Conservation (phyloP, 495 filamentous ascomycete species). For the Lasiosphaeria ovina region DNA sequence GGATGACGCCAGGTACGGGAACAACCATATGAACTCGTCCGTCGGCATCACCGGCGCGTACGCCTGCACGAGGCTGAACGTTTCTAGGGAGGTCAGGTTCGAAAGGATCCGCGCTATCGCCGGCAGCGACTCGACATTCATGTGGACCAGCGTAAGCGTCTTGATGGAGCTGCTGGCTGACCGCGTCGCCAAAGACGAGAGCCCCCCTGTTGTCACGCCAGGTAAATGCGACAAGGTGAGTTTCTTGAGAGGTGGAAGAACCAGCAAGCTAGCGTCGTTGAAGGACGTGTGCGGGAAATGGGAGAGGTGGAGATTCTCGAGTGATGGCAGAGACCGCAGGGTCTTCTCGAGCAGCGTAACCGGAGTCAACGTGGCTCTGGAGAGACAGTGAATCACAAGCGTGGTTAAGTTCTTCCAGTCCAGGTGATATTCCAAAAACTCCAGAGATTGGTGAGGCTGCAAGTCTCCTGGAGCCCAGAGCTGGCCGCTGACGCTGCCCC, state of each 20-base stretch:
- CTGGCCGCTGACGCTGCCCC: conserved; percentile 5
- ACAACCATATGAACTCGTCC: conserved; percentile 60
- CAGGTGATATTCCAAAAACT: conserved; percentile 67
- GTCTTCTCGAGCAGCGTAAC: conserved; percentile 64
- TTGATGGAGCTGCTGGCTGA: conserved; percentile 54
- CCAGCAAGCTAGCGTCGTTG: conserved; percentile 64
- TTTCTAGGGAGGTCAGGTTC: conserved; percentile 58
- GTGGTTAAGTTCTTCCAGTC: conserved; percentile 72
- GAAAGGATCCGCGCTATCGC: conserved; percentile 74
- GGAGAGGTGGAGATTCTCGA: conserved; percentile 73
- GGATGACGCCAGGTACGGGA: conserved; percentile 66
- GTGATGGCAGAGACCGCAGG: conserved; percentile 63
- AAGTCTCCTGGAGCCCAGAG: conserved; percentile 49
- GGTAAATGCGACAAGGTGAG: conserved; percentile 73
- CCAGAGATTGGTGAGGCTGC: conserved; percentile 59
- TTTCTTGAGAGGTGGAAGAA: conserved; percentile 68
- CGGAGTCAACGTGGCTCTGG: conserved; percentile 62
- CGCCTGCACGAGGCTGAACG: conserved; percentile 70
- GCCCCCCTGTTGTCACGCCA: conserved; percentile 74
- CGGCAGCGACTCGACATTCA: conserved; percentile 62
- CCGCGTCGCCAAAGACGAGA: conserved; percentile 67
- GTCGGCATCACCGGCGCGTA: conserved; percentile 57
- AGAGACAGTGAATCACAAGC: conserved; percentile 66
- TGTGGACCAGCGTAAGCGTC: conserved; percentile 63
- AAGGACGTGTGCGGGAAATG: conserved; percentile 70